phyloP scores from a whole-genome alignment of 2,329 filamentous ascomycete species.

The Drechslera avenae region DNA sequence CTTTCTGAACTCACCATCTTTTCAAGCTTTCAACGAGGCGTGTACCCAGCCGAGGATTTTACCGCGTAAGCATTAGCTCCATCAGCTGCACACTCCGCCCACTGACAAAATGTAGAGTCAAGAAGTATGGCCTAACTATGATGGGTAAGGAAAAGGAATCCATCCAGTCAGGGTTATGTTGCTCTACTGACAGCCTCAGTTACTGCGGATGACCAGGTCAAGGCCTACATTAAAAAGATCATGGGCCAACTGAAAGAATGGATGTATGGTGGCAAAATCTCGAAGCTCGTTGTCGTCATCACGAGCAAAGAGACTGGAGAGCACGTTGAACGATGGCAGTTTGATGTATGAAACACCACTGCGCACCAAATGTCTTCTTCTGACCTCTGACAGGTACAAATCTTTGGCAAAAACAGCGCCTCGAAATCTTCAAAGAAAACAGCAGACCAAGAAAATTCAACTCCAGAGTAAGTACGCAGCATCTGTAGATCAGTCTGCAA shows the following conservation, averaged over 20 bases:
- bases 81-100: neutral
- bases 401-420: slow-evolving; percentile 59
- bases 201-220: slow-evolving; percentile 95
- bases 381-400: slow-evolving; percentile 58
- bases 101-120: slow-evolving; percentile 64
- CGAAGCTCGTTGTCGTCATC: slow-evolving; percentile 94
- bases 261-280: slow-evolving; percentile 97
- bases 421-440: slow-evolving; percentile 56
- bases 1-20: slow-evolving; percentile 19
- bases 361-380: slow-evolving; percentile 39
- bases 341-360: slow-evolving; percentile 67
- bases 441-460: slow-evolving; percentile 72
- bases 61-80: slow-evolving; percentile 67
- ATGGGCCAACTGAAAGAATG: slow-evolving; percentile 97
- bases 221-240: slow-evolving; percentile 99
- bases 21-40: slow-evolving; percentile 77
- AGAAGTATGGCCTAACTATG: slow-evolving; percentile 99
- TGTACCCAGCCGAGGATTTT: slow-evolving; percentile 95
- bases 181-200: slow-evolving; percentile 57
- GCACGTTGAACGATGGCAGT: slow-evolving; percentile 96
- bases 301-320: slow-evolving; percentile 97
- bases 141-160: slow-evolving; percentile 64
- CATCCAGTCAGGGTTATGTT: slow-evolving; percentile 1
- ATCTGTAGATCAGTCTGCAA: neutral
- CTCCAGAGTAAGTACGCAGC: slow-evolving; percentile 56